Conservation (phyloP, 1,139 yeast species). For the Geotrichum histeridarum region DNA sequence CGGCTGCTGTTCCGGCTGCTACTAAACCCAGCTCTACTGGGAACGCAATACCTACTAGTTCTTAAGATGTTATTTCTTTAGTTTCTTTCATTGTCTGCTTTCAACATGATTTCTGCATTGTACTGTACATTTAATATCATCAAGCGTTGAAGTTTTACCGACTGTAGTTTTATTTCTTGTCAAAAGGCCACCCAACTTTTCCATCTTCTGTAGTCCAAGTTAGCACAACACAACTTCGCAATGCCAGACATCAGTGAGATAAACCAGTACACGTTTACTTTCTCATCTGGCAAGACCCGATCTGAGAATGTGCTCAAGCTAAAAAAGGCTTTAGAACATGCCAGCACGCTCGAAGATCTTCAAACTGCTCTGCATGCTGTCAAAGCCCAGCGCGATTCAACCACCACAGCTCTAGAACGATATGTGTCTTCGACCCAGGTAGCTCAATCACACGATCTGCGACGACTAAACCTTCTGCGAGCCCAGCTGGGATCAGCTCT, state of each 20-base stretch:
- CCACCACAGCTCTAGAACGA: slow-evolving; percentile 11
- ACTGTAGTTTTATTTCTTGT: neutral
- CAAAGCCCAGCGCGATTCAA: slow-evolving; percentile 10
- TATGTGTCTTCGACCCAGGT: slow-evolving; percentile 15
- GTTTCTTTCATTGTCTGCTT: neutral
- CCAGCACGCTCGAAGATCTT: slow-evolving; percentile 16
- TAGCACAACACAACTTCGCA: neutral
- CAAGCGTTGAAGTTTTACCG: neutral
- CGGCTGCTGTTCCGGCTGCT: neutral
- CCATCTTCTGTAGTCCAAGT: neutral
- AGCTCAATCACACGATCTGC: slow-evolving; percentile 17
- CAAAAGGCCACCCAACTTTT: slow-evolving; percentile 10
- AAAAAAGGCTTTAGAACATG: slow-evolving; percentile 14
- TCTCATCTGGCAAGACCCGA: neutral
- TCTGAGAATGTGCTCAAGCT: slow-evolving; percentile 11
- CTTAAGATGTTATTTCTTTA: neutral
- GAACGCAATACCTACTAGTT: neutral
- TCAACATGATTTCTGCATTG: neutral
- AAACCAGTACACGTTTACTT: neutral
- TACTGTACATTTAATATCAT: neutral
- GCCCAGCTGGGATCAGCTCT: slow-evolving; percentile 34
- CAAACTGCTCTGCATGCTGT: slow-evolving; percentile 13
- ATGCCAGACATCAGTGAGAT: slow-evolving; percentile 4
- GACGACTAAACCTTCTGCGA: slow-evolving; percentile 31
- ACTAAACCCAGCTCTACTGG: slow-evolving; percentile 4